phyloP scores from a whole-genome alignment of 352 stramenopile species.

The Saprolegnia diclina region DNA sequence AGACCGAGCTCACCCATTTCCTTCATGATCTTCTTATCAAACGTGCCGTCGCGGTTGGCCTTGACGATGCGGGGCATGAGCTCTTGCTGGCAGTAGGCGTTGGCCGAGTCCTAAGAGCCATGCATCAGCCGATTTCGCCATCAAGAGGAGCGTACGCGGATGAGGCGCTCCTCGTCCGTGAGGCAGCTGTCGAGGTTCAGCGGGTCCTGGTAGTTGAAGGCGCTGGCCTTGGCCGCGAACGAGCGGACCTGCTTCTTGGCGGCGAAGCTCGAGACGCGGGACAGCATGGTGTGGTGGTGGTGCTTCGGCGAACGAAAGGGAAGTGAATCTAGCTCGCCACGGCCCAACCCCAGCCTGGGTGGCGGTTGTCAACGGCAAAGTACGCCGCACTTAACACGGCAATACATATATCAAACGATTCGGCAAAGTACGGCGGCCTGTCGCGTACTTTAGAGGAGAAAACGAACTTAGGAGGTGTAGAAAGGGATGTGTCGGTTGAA shows the following conservation, averaged over 20 bases:
- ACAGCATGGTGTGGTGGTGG: conserved; percentile 17
- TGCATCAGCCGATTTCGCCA: not conserved
- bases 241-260: conserved; percentile 6
- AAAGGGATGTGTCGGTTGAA: not conserved
- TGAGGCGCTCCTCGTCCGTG: conserved; percentile 88
- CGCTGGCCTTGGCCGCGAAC: conserved; percentile 8
- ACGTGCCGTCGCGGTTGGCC: conserved; percentile 92
- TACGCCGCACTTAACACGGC: not conserved
- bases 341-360: not conserved
- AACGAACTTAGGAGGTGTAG: not conserved
- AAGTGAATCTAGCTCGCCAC: conserved; percentile 30
- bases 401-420: not conserved
- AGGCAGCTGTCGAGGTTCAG: conserved; percentile 69
- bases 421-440: not conserved
- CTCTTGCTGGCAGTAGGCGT: conserved; percentile 91
- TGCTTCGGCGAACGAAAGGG: conserved; percentile 25
- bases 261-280: conserved; percentile 7
- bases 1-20: conserved; percentile 93
- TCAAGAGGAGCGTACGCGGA: conserved; percentile 55
- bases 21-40: conserved; percentile 92
- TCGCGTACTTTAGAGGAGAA: too few species aligned
- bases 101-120: conserved; percentile 76
- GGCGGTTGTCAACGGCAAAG: not conserved
- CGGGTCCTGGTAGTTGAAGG: conserved; percentile 81
- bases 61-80: conserved; percentile 91